Evolutionary conservation across 2,329 filamentous ascomycete species (phyloP).

Genomic region (Leptosphaerulina australis): DNA sequence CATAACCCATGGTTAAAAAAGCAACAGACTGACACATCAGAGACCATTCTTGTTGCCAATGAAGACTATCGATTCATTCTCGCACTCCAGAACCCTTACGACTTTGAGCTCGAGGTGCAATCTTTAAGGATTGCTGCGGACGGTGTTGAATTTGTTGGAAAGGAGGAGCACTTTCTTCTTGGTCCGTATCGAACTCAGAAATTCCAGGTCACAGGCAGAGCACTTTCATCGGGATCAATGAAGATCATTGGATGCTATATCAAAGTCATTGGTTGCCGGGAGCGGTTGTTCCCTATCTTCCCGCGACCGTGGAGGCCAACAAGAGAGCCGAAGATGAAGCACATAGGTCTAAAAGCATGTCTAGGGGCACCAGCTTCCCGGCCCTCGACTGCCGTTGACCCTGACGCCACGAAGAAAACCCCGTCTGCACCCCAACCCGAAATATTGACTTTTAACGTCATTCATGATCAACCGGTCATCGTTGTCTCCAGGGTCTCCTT

Average conservation of each 20-base stretch:
- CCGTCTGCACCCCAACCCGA: slow-evolving; percentile 42
- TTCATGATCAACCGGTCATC: slow-evolving; percentile 78
- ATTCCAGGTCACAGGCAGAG: slow-evolving; percentile 71
- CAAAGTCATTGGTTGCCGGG: slow-evolving; percentile 79
- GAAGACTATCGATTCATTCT: slow-evolving; percentile 80
- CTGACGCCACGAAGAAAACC: slow-evolving; percentile 29
- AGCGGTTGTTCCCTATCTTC: slow-evolving; percentile 85
- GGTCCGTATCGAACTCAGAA: slow-evolving; percentile 84
- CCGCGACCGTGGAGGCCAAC: slow-evolving; percentile 74
- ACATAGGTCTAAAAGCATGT: slow-evolving; percentile 64
- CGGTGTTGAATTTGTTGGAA: slow-evolving; percentile 73
- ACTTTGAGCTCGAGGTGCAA: slow-evolving; percentile 90
- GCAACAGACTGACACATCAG: slow-evolving; percentile 60
- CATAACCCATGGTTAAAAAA: slow-evolving; percentile 89
- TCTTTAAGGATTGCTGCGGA: slow-evolving; percentile 75
- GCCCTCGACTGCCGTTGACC: slow-evolving; percentile 43
- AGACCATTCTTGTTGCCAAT: slow-evolving; percentile 76
- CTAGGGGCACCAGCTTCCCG: slow-evolving; percentile 57
- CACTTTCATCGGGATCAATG: slow-evolving; percentile 69
- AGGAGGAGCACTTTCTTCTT: slow-evolving; percentile 69
- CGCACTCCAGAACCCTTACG: slow-evolving; percentile 90
- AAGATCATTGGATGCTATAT: slow-evolving; percentile 79
- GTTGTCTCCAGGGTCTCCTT: slow-evolving; percentile 77
- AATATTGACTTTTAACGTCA: slow-evolving; percentile 71
- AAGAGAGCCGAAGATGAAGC: slow-evolving; percentile 75